Percentiles rank a stretch among this genome's conserved stretches.
phyloP scores from a whole-genome alignment of 169 alveolate species.

The Blepharisma undulans region DNA sequence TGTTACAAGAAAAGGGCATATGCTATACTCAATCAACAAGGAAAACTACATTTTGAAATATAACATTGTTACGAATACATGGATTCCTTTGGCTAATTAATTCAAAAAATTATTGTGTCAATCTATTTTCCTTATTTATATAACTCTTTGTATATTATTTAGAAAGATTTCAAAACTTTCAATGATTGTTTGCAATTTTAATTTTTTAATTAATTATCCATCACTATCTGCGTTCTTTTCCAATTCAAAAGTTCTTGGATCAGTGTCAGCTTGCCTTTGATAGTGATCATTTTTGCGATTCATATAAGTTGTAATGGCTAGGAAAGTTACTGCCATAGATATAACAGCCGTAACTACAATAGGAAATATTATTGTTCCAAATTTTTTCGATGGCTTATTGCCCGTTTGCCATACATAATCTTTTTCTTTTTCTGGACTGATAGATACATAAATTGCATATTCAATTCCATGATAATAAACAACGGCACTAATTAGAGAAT shows the following conservation, averaged over 20 bases:
- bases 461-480: background rate
- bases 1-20: background rate
- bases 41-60: conserved; percentile 33
- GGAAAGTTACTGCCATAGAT: background rate
- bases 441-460: background rate
- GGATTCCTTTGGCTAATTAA: conserved; percentile 22
- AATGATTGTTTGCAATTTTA: no score
- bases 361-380: background rate
- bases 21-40: conserved; percentile 25
- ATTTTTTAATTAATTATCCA: background rate
- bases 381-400: background rate
- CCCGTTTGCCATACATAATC: background rate
- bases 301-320: background rate
- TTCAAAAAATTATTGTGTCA: background rate
- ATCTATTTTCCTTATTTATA: background rate
- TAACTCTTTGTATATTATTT: background rate
- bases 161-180: background rate
- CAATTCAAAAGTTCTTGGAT: background rate
- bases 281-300: background rate
- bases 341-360: background rate
- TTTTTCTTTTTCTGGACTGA: background rate
- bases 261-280: background rate
- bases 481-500: background rate
- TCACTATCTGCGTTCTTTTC: background rate
- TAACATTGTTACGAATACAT: conserved; percentile 5